These are phyloP conservation scores for Passiflora organensis DNA, from an alignment of 345 rosid genomes.

Conservation along the genomic window DNA sequence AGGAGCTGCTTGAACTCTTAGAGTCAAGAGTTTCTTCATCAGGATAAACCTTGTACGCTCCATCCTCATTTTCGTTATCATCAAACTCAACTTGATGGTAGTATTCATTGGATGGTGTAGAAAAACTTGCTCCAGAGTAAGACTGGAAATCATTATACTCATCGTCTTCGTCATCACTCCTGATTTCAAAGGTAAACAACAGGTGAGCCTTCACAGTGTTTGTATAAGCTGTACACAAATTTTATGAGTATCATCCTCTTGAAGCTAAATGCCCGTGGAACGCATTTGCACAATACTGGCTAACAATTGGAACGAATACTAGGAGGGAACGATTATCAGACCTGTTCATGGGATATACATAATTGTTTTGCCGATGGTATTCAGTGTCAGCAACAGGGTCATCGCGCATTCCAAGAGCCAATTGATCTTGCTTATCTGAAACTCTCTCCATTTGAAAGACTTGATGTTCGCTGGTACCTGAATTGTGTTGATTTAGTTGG, in stretches of 20 bases:
- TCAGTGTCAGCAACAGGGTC: conserved; percentile 30
- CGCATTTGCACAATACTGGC: no score
- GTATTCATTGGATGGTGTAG: conserved; percentile 44
- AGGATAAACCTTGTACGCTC: conserved; percentile 39
- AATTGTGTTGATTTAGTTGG: conserved; percentile 42
- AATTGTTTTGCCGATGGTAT: conserved; percentile 39
- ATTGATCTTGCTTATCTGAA: conserved; percentile 37
- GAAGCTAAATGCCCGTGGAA: no score
- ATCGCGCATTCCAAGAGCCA: conserved; percentile 35
- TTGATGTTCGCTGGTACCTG: conserved; percentile 42
- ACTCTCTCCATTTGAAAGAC: conserved; percentile 36
- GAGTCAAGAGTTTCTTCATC: conserved; percentile 46
- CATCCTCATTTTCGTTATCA: conserved; percentile 44
- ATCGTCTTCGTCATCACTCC: conserved; percentile 81
- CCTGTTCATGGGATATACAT: conserved; percentile 50
- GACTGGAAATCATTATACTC: conserved; percentile 50
- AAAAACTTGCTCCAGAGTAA: conserved; percentile 51
- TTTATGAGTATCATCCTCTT: no score
- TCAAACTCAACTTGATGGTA: conserved; percentile 52
- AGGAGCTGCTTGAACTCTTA: conserved; percentile 55
- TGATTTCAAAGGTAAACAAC: conserved; percentile 16
- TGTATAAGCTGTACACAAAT: no score
- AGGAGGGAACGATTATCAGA: conserved; percentile 22
- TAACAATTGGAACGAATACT: background rate
- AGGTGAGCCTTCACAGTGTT: no score